Evolutionary conservation across 129 eudicot species (phyloP).

Genomic region (Silybum marianum): DNA sequence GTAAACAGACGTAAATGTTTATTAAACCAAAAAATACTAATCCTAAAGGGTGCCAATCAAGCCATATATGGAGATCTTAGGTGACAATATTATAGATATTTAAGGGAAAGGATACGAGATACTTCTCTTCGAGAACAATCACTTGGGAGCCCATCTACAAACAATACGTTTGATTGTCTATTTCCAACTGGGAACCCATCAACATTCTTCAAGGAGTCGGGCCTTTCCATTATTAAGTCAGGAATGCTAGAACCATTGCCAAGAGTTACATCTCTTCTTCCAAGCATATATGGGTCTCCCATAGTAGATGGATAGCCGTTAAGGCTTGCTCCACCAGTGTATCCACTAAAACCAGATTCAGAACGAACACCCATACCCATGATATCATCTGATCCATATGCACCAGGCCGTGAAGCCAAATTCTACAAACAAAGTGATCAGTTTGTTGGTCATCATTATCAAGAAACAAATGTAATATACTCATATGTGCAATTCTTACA

Average conservation of each 20-base stretch:
- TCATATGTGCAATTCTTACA: slow-evolving; percentile 44
- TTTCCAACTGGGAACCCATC: slow-evolving; percentile 45
- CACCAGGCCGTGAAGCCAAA: slow-evolving; percentile 38
- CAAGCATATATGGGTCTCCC: slow-evolving; percentile 43
- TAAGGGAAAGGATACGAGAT: slow-evolving; percentile 75
- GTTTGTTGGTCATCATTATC: not conserved
- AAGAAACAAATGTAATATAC: not conserved
- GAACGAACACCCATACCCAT: slow-evolving; percentile 41
- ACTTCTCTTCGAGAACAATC: slow-evolving; percentile 89
- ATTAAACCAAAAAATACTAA: not conserved
- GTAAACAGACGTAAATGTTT: not conserved
- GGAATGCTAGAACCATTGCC: slow-evolving; percentile 44
- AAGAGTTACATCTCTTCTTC: slow-evolving; percentile 45
- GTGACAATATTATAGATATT: not conserved
- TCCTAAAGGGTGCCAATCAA: slow-evolving; percentile 5
- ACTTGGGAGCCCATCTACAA: slow-evolving; percentile 86
- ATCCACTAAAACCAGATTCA: slow-evolving; percentile 52
- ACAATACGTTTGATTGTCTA: slow-evolving; percentile 64
- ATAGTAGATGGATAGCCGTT: slow-evolving; percentile 39
- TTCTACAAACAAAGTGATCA: slow-evolving; percentile 35
- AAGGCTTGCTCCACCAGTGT: slow-evolving; percentile 33
- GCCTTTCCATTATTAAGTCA: slow-evolving; percentile 44
- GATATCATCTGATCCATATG: slow-evolving; percentile 45
- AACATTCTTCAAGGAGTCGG: slow-evolving; percentile 49
- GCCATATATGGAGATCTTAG: not conserved